Conservation (phyloP, 306 rosid genomes). For the Myrica gale region DNA sequence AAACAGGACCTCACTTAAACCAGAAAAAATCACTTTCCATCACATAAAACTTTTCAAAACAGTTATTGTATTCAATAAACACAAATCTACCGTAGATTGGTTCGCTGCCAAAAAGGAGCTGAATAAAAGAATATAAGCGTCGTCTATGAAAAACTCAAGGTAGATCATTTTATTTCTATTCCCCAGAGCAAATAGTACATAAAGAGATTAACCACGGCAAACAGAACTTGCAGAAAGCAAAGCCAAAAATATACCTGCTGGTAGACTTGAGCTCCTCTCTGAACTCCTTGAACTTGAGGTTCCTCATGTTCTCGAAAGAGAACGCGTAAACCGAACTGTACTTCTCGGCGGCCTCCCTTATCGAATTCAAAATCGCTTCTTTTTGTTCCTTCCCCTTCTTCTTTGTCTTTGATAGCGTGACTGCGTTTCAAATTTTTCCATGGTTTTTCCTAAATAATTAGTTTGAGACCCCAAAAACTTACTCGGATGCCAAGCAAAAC, state of each 20-base stretch:
- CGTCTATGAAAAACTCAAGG: not conserved
- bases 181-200: not conserved
- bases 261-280: conserved; percentile 67
- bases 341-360: conserved; percentile 69
- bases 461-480: not conserved
- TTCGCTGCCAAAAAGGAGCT: not conserved
- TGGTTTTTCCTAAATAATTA: not conserved
- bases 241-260: conserved; percentile 47
- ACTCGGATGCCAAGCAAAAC: not conserved
- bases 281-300: conserved; percentile 84
- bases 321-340: conserved; percentile 67
- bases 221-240: not conserved
- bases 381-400: conserved; percentile 86
- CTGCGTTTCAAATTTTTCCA: conserved; percentile 36
- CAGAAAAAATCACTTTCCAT: not conserved
- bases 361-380: conserved; percentile 56
- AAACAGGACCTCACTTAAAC: not conserved
- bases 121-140: not conserved
- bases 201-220: not conserved
- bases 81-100: not conserved
- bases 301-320: conserved; percentile 89
- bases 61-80: not conserved
- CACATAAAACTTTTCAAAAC: too few relatives aligned
- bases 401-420: conserved; percentile 89
- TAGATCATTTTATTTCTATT: not conserved